Evolutionary conservation across 768 basidiomycete genomes (phyloP).

Genomic region (Mycena crocata): DNA sequence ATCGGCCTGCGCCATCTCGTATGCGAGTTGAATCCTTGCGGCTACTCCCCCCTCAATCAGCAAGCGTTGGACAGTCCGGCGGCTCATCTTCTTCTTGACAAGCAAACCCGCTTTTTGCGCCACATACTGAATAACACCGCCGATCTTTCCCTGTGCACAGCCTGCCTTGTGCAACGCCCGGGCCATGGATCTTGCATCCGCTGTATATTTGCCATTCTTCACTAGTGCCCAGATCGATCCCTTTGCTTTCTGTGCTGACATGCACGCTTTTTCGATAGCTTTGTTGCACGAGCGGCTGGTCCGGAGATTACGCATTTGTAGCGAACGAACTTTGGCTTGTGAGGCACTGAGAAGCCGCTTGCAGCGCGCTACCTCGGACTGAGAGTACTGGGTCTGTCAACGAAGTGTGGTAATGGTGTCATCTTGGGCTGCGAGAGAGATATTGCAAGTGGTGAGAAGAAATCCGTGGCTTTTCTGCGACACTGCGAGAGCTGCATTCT

Average conservation of each 20-base stretch:
- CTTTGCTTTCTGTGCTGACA: too few species aligned
- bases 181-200: neutral
- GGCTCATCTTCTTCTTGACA: neutral
- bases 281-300: neutral
- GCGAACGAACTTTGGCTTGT: neutral
- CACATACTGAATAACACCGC: neutral
- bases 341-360: neutral
- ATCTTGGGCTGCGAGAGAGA: neutral
- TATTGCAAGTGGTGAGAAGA: neutral
- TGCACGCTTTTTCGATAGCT: neutral
- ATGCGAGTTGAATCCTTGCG: neutral
- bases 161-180: neutral
- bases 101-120: neutral
- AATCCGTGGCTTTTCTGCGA: neutral
- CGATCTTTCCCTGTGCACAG: constrained; percentile 4
- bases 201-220: neutral
- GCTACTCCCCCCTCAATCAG: constrained; percentile 8
- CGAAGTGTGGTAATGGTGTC: neutral
- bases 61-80: neutral
- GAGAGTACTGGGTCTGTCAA: neutral
- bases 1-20: neutral
- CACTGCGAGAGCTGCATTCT: neutral
- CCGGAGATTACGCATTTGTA: neutral
- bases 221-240: too few species aligned
- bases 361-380: neutral